Evolutionary conservation across 768 basidiomycete genomes (phyloP).

Genomic region (Xanthoconium stramineum): DNA sequence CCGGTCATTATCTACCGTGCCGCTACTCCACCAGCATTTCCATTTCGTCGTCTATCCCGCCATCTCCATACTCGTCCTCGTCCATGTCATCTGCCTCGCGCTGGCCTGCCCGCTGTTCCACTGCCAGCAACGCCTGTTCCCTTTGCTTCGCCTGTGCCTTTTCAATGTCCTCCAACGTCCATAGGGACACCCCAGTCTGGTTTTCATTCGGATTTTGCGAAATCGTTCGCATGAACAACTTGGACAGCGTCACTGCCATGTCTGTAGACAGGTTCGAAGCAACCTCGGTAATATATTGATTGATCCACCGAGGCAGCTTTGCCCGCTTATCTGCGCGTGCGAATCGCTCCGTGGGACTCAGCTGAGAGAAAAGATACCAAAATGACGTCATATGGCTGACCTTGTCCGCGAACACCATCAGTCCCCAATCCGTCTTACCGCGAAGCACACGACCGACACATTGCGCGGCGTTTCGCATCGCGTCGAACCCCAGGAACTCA

Average conservation of each 20-base stretch:
- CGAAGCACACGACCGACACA: slow-evolving; percentile 97
- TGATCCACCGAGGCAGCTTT: slow-evolving; percentile 98
- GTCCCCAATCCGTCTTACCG: slow-evolving; percentile 98
- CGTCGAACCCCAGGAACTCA: slow-evolving; percentile 98
- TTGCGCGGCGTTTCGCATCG: slow-evolving; percentile 98
- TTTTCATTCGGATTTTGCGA: slow-evolving; percentile 97
- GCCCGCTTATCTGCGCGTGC: slow-evolving; percentile 91
- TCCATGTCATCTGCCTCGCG: slow-evolving; percentile 30
- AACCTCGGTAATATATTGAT: slow-evolving; percentile 98
- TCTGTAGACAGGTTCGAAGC: slow-evolving; percentile 97
- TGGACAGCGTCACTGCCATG: slow-evolving; percentile 92
- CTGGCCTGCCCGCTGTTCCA: slow-evolving; percentile 22
- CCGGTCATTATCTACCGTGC: not conserved
- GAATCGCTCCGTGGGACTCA: slow-evolving; percentile 60
- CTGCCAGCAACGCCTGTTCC: slow-evolving; percentile 53
- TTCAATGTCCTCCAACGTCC: slow-evolving; percentile 91
- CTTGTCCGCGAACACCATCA: slow-evolving; percentile 99
- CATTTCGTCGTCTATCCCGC: slow-evolving; percentile 62
- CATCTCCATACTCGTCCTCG: slow-evolving; percentile 64
- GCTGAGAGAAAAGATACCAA: not conserved
- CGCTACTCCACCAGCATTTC: slow-evolving; percentile 43
- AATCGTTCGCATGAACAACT: slow-evolving; percentile 97
- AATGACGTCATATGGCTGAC: slow-evolving; percentile 38
- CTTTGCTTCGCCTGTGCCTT: slow-evolving; percentile 81
- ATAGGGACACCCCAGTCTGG: slow-evolving; percentile 89